Evolutionary conservation across 257 asterid species (phyloP).

Genomic region (Solanum bukasovii): DNA sequence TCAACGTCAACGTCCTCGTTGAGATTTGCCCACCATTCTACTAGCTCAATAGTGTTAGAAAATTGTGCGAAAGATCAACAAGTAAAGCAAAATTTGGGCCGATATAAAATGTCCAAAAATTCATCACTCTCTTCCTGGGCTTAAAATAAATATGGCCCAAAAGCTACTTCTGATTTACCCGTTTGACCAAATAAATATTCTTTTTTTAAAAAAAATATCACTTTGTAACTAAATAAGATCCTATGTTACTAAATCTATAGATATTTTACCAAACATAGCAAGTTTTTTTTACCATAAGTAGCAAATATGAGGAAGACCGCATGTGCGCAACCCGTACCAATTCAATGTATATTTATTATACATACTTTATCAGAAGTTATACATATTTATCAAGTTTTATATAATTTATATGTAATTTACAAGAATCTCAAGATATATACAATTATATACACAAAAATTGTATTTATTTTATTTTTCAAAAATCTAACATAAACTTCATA

Average conservation of each 20-base stretch:
- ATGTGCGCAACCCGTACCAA: too few relatives aligned
- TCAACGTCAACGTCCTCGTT: not conserved
- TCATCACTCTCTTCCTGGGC: not conserved
- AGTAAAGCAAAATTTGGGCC: not conserved
- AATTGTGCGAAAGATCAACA: not conserved
- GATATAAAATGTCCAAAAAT: not conserved
- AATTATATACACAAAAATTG: too few relatives aligned
- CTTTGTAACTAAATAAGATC: not conserved
- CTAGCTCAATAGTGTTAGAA: not conserved
- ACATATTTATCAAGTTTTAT: too few relatives aligned
- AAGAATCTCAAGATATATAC: not conserved
- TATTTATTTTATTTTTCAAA: too few relatives aligned
- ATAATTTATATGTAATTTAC: too few relatives aligned
- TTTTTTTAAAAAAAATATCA: accelerated
- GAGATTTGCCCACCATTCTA: not conserved
- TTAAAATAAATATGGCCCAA: not conserved
- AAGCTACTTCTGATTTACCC: not conserved
- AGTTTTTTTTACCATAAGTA: too few relatives aligned
- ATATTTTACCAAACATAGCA: too few relatives aligned
- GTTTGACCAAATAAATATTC: not conserved
- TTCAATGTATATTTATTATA: too few relatives aligned
- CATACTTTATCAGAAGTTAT: too few relatives aligned
- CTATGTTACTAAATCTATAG: not conserved
- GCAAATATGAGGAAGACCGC: too few relatives aligned
- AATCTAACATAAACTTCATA: not conserved